phyloP scores from a whole-genome alignment of 768 basidiomycete genomes.

The Russula abietina region DNA sequence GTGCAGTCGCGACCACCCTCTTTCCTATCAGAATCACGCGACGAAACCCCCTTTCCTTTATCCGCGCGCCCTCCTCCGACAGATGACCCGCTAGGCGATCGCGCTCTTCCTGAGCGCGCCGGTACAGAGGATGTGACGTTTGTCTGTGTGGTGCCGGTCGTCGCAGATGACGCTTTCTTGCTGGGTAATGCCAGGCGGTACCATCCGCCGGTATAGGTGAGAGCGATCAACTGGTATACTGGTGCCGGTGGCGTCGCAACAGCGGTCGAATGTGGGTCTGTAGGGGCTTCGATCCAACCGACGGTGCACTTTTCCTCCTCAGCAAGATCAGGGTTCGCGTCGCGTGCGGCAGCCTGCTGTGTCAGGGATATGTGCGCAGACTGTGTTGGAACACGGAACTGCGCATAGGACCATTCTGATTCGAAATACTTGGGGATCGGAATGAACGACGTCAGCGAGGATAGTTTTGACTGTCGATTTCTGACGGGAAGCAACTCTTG shows the following conservation, averaged over 20 bases:
- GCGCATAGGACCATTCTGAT: conserved; percentile 95
- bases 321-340: conserved; percentile 49
- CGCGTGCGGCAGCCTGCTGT: conserved; percentile 50
- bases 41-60: conserved; percentile 57
- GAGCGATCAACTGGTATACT: conserved; percentile 74
- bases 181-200: conserved; percentile 69
- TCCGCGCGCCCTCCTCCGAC: conserved; percentile 44
- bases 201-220: conserved; percentile 91
- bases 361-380: conserved; percentile 77
- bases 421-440: conserved; percentile 87
- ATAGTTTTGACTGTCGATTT: conserved; percentile 81
- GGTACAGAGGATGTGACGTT: conserved; percentile 32
- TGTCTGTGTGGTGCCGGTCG: conserved; percentile 23
- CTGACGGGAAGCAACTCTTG: conserved; percentile 34
- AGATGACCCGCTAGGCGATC: conserved; percentile 54
- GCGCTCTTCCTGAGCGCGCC: conserved; percentile 42
- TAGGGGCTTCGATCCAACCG: conserved; percentile 69
- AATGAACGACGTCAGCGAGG: conserved; percentile 70
- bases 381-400: conserved; percentile 82
- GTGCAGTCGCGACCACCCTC: conserved; percentile 60
- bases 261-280: conserved; percentile 33
- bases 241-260: conserved; percentile 19
- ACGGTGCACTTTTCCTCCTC: conserved; percentile 85
- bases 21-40: conserved; percentile 48
- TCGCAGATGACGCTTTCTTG: conserved; percentile 29